A percentile compares a stretch with the other conserved stretches of the same genome.
Evolutionary conservation across 2,329 filamentous ascomycete genomes (phyloP).

Genomic region (Lecanosticta acicola): DNA sequence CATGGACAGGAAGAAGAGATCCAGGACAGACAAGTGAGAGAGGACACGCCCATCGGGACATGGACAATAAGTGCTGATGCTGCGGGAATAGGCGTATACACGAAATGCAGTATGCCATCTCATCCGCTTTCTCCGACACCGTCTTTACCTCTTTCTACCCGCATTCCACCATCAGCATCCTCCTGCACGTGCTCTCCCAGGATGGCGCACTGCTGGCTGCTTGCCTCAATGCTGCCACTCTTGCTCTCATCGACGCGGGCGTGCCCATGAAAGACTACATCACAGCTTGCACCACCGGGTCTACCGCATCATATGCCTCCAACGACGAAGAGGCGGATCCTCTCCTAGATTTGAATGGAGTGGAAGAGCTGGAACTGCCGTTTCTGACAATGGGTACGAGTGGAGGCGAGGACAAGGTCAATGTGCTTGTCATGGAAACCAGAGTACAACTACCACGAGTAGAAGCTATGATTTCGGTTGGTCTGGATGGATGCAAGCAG

Average conservation of each 20-base stretch:
- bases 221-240: constrained; percentile 82
- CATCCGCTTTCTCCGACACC: constrained; percentile 67
- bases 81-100: constrained; percentile 59
- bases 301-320: constrained; percentile 59
- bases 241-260: constrained; percentile 89
- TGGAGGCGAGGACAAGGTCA: constrained; percentile 58
- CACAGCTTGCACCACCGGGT: constrained; percentile 79
- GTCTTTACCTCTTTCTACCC: constrained; percentile 86
- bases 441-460: constrained; percentile 74
- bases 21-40: constrained; percentile 69
- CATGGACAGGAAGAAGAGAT: constrained; percentile 73
- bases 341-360: constrained; percentile 69
- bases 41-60: background rate
- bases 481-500: constrained; percentile 84
- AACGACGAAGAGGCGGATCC: constrained; percentile 70
- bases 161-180: constrained; percentile 75
- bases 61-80: background rate
- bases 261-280: constrained; percentile 94
- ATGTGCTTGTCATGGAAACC: constrained; percentile 78
- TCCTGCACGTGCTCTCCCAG: constrained; percentile 79
- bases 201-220: constrained; percentile 87
- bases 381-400: constrained; percentile 76
- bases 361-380: constrained; percentile 83
- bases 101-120: constrained; percentile 75
- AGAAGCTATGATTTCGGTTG: constrained; percentile 89